These are phyloP conservation scores for Stemphylium beticola DNA, from an alignment of 2,329 filamentous ascomycete species.

Conservation along the genomic window DNA sequence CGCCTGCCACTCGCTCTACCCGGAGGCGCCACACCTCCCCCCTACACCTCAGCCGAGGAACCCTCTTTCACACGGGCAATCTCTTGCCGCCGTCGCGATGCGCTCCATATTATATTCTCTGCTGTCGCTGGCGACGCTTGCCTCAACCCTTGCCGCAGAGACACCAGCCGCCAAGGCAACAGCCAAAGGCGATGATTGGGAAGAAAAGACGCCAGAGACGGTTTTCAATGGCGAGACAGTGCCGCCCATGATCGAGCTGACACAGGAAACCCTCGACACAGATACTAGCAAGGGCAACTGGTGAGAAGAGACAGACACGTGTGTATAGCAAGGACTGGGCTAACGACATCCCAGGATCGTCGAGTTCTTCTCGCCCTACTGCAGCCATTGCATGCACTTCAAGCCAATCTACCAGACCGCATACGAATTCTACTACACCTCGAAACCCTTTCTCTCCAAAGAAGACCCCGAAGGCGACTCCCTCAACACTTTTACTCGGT, in stretches of 20 bases:
- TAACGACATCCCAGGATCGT: constrained; percentile 45
- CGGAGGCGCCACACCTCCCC: background rate
- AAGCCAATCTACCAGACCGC: constrained; percentile 88
- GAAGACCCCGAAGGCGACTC: constrained; percentile 56
- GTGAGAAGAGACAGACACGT: constrained; percentile 49
- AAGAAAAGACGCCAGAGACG: constrained; percentile 53
- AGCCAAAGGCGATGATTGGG: constrained; percentile 33
- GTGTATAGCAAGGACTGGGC: background rate
- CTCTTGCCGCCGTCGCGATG: constrained; percentile 33
- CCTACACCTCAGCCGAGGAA: background rate
- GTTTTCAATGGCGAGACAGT: constrained; percentile 71
- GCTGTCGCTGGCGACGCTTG: constrained; percentile 47
- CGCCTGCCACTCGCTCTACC: too few species aligned
- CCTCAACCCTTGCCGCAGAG: constrained; percentile 34
- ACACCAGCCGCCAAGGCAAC: constrained; percentile 17
- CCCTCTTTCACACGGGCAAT: constrained; percentile 17
- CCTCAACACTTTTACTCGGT: constrained; percentile 74
- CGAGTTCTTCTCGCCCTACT: constrained; percentile 60
- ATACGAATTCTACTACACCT: constrained; percentile 96
- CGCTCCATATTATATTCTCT: constrained; percentile 45
- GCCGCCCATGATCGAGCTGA: constrained; percentile 68
- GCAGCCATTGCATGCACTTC: constrained; percentile 76
- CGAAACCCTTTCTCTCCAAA: constrained; percentile 66
- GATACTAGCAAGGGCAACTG: constrained; percentile 71
- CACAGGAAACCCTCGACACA: constrained; percentile 62